Evolutionary conservation across 2,329 filamentous ascomycete genomes (phyloP).

Genomic region (Ophiosphaerella herpotricha): DNA sequence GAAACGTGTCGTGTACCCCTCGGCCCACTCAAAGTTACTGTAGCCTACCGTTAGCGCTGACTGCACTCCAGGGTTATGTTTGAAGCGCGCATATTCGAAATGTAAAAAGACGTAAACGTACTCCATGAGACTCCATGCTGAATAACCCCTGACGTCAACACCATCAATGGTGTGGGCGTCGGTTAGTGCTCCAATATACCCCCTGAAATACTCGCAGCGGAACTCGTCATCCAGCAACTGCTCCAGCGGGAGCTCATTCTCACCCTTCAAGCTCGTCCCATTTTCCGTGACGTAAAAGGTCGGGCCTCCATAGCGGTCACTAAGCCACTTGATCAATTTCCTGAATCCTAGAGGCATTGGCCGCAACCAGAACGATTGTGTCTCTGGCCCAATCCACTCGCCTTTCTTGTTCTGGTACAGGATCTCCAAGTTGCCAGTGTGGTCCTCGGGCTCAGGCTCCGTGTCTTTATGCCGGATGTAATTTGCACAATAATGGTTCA

Average conservation of each 20-base stretch:
- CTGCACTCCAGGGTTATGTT: conserved; percentile 1
- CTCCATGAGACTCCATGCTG: conserved; percentile 89
- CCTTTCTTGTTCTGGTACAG: conserved; percentile 73
- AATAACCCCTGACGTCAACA: conserved; percentile 79
- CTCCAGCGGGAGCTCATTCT: conserved; percentile 74
- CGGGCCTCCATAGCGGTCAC: conserved; percentile 74
- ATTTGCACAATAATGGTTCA: conserved; percentile 93
- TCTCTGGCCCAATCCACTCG: conserved; percentile 77
- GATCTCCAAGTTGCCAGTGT: conserved; percentile 75
- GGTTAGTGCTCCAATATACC: conserved; percentile 77
- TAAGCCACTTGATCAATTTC: conserved; percentile 62
- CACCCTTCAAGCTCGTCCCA: conserved; percentile 80
- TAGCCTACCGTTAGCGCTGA: conserved; percentile 27
- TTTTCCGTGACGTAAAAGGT: conserved; percentile 90
- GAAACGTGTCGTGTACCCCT: conserved; percentile 85
- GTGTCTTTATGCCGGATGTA: conserved; percentile 76
- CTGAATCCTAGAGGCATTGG: conserved; percentile 78
- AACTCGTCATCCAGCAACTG: conserved; percentile 81
- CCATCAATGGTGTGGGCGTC: conserved; percentile 72
- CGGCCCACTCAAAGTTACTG: conserved; percentile 88
- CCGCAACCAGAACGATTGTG: conserved; percentile 79
- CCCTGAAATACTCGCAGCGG: conserved; percentile 76
- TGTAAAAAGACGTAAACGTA: conserved; percentile 47
- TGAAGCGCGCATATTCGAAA: neutral
- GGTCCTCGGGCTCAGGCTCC: conserved; percentile 67